phyloP scores from a whole-genome alignment of 305 asterid genomes.

The Ajuga reptans region DNA sequence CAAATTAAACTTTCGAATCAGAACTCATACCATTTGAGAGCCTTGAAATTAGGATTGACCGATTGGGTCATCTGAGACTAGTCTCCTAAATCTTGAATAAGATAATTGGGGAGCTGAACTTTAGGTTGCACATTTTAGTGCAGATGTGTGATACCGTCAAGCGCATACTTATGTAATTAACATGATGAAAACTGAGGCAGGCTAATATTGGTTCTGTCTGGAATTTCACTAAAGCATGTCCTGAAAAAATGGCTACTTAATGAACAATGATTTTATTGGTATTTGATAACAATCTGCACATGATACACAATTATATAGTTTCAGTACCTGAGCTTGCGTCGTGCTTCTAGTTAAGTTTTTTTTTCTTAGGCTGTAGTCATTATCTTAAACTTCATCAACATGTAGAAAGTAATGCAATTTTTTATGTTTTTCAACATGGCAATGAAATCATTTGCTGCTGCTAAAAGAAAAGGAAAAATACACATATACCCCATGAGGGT shows the following conservation, averaged over 20 bases:
- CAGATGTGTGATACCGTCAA: neutral
- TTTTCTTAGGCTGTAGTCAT: neutral
- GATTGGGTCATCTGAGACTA: neutral
- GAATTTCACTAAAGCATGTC: neutral
- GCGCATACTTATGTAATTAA: neutral
- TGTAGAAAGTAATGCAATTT: neutral
- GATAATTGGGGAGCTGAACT: conserved; percentile 4
- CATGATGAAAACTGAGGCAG: neutral
- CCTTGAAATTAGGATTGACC: neutral
- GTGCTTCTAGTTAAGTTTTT: neutral
- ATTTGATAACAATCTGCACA: neutral
- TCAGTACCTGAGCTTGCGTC: neutral
- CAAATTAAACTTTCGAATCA: neutral
- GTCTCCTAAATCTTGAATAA: neutral
- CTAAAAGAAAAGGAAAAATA: too few relatives aligned
- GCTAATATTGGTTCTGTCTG: neutral
- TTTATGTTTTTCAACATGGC: neutral
- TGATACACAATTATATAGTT: neutral
- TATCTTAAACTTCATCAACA: neutral
- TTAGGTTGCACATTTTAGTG: neutral
- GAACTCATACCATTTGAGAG: neutral
- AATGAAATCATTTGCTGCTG: neutral
- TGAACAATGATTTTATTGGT: neutral
- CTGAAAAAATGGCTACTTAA: neutral
- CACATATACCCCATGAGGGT: too few relatives aligned